Evolutionary conservation across 305 asterid genomes (phyloP).

Genomic region (Fraxinus ornus): DNA sequence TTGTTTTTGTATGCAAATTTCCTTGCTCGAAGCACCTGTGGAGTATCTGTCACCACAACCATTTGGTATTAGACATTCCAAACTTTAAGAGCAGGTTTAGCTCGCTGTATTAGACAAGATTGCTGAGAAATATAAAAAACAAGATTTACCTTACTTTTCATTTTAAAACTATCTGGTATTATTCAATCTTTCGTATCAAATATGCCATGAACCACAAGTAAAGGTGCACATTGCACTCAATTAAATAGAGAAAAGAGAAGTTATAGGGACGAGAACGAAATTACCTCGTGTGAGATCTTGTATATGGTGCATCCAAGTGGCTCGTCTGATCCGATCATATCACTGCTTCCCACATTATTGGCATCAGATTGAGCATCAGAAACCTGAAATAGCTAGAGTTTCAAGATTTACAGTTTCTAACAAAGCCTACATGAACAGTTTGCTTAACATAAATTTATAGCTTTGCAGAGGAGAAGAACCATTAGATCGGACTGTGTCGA

Average conservation of each 20-base stretch:
- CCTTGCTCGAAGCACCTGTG: constrained; percentile 32
- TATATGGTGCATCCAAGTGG: constrained; percentile 41
- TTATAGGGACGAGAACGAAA: neutral
- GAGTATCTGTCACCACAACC: constrained; percentile 41
- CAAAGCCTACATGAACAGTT: neutral
- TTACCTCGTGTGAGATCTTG: constrained; percentile 63
- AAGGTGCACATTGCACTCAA: neutral
- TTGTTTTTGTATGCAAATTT: constrained; percentile 45
- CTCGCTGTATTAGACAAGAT: neutral
- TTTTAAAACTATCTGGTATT: neutral
- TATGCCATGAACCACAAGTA: neutral
- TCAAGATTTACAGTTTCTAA: neutral
- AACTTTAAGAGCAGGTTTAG: neutral
- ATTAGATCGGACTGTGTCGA: constrained; percentile 35
- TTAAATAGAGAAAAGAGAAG: neutral
- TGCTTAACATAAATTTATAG: neutral
- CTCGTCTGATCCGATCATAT: constrained; percentile 38
- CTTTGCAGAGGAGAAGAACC: constrained; percentile 15
- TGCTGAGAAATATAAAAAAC: neutral
- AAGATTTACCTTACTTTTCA: neutral
- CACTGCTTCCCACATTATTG: constrained; percentile 22
- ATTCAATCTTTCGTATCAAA: constrained; percentile 5
- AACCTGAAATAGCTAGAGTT: constrained; percentile 39
- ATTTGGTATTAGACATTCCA: constrained; percentile 6
- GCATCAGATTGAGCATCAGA: constrained; percentile 26